Evolutionary conservation across 495 filamentous ascomycete genomes (phyloP), one percentile per base, ranked within the genome.

Genomic region (Parachaetomium inaequale): DNA sequence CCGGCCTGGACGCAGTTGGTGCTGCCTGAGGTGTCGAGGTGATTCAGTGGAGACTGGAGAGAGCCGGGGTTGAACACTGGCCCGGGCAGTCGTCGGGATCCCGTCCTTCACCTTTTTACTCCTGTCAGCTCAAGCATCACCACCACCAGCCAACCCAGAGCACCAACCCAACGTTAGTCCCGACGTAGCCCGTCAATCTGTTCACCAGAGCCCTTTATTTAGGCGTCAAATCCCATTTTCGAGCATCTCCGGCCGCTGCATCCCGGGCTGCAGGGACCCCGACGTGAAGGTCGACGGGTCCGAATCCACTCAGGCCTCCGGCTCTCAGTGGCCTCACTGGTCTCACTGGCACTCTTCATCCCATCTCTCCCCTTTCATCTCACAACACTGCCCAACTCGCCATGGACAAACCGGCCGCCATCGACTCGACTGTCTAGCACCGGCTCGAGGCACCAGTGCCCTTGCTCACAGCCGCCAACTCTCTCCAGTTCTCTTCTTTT

Each of bases 361-460:
- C 54, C 54, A 43, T 45, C 23, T 42, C 32, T 34, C 38, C 17
- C 38, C 42, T 15, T 55, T 28, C 54, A 29, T 29, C 53, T 26
- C 23, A 26, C 53, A 25, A 26, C 38, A 4, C 23, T n/a, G 7
- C 38, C 36, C 7, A 43, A 8, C 17, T n/a, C 26, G 7, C 54
- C 38, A 56, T 56, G 54, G 25, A 31, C n/a, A 38, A 15, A 38
- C 45, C 54, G 8, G 2, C 42, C 28, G 26, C n/a, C 55, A 36
- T 47, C 43, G 7, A 21, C 28, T 46, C n/a, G 1, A 25, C 29
- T 34, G 19, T 26, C 26, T 58, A 58, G 28, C 55, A 43, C 17
- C 26, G 54, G 54, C 54, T 43, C 7, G 40, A 57, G 38, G 54
- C 54, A 57, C 25, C 40, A 57, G 54, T 23, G 40, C 54, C 40